Conservation (phyloP, 2,329 filamentous ascomycete species). For the Rutstroemia sp. region DNA sequence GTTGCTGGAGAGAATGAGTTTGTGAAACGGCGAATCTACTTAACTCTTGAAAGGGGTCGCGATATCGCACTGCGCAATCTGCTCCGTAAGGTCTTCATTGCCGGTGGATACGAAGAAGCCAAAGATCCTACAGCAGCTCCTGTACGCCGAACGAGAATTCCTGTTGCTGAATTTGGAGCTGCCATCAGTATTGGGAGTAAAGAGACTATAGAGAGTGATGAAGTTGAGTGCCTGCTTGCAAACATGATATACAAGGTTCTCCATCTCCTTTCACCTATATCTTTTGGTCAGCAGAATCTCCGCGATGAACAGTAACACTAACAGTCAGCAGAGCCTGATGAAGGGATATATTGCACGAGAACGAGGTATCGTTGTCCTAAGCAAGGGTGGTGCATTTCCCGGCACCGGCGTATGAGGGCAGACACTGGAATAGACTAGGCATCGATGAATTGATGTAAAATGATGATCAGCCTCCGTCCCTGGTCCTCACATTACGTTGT, state of each 20-base stretch:
- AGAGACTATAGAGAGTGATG: conserved; percentile 71
- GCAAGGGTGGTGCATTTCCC: conserved; percentile 88
- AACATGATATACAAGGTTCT: conserved; percentile 98
- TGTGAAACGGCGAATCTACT: conserved; percentile 85
- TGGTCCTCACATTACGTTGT: no score
- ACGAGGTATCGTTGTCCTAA: conserved; percentile 81
- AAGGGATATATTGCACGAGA: conserved; percentile 97
- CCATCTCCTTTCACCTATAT: not conserved
- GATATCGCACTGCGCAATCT: conserved; percentile 90
- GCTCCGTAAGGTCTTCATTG: conserved; percentile 82
- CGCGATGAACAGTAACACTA: not conserved
- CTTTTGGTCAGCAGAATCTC: not conserved
- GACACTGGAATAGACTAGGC: not conserved
- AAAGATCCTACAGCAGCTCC: conserved; percentile 60
- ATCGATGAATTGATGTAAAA: not conserved
- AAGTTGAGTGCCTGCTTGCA: conserved; percentile 89
- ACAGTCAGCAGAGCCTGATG: conserved; percentile 45
- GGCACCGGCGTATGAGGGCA: conserved; percentile 62
- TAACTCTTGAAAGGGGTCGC: conserved; percentile 85
- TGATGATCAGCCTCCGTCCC: not conserved
- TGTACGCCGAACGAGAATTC: conserved; percentile 67
- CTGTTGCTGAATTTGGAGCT: conserved; percentile 75
- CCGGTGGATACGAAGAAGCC: conserved; percentile 70
- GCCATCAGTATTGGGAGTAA: conserved; percentile 68
- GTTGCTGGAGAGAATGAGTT: conserved; percentile 83